Percentiles rank a stretch among this genome's conserved stretches.
Conservation (phyloP, 139 green algal species). For the Limnomonas spitsbergensis region DNA sequence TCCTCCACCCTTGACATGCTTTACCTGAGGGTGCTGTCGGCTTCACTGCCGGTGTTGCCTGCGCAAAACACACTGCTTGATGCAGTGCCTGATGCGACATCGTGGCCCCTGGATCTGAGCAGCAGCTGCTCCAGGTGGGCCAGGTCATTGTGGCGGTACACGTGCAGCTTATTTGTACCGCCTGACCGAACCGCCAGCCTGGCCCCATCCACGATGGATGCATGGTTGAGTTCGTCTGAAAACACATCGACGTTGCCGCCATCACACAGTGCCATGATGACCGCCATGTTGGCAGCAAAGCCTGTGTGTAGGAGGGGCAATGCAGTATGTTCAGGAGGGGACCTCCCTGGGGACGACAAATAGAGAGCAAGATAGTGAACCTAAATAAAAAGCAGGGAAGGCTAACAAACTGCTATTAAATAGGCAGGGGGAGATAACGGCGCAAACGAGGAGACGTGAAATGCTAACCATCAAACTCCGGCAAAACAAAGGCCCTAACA, state of each 20-base stretch:
- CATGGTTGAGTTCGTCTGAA: slow-evolving; percentile 94
- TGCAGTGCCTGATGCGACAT: too few relatives aligned
- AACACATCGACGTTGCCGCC: slow-evolving; percentile 60
- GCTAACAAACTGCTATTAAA: too few relatives aligned
- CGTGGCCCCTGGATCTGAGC: too few relatives aligned
- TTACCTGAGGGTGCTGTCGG: too few relatives aligned
- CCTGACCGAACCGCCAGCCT: slow-evolving; percentile 52
- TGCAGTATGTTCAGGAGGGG: too few relatives aligned
- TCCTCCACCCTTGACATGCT: too few relatives aligned
- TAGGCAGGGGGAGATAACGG: too few relatives aligned
- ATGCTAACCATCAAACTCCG: too few relatives aligned
- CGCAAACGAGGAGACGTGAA: too few relatives aligned
- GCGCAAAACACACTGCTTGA: too few relatives aligned
- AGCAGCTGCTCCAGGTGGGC: slow-evolving; percentile 64
- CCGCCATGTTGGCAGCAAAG: slow-evolving; percentile 88
- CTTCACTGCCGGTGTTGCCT: not conserved
- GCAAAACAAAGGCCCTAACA: too few relatives aligned
- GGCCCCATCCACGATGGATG: slow-evolving; percentile 90
- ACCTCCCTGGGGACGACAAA: too few relatives aligned
- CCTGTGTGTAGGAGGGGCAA: slow-evolving; percentile 38
- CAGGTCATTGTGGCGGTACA: slow-evolving; percentile 92
- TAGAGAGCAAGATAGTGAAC: not conserved
- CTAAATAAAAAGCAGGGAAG: not conserved
- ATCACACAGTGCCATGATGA: slow-evolving; percentile 55
- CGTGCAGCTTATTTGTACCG: slow-evolving; percentile 38